phyloP scores from a whole-genome alignment of 805 yeast genomes.

The Wickerhamiella azyma region DNA sequence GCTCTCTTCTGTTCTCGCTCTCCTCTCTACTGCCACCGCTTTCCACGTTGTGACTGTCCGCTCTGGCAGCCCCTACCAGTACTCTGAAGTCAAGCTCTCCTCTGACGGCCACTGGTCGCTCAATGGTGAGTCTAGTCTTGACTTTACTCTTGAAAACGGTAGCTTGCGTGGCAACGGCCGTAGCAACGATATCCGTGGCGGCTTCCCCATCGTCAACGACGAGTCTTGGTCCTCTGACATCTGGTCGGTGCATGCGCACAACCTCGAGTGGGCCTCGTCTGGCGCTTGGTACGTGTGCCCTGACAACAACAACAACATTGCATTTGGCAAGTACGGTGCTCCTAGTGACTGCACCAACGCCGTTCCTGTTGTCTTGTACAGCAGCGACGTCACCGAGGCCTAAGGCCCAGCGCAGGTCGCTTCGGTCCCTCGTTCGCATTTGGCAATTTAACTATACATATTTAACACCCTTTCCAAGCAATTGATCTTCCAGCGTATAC shows the following conservation, averaged over 20 bases:
- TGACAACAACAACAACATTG: slow-evolving; percentile 1
- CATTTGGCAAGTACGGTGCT: neutral
- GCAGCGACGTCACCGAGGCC: too few species aligned
- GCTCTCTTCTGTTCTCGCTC: neutral
- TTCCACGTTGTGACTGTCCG: neutral
- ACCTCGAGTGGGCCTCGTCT: too few species aligned
- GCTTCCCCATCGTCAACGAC: neutral
- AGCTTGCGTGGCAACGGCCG: too few species aligned
- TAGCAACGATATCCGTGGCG: neutral
- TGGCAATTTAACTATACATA: too few species aligned
- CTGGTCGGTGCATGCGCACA: too few species aligned
- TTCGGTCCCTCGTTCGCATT: too few species aligned
- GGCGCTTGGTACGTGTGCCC: slow-evolving; percentile 1
- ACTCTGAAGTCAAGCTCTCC: neutral
- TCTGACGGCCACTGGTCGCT: neutral
- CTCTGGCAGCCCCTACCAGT: neutral
- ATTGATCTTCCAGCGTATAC: too few species aligned
- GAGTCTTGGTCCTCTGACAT: neutral
- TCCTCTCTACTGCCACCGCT: neutral
- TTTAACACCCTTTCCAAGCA: too few species aligned
- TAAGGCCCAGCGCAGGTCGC: too few species aligned
- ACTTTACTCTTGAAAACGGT: too few species aligned
- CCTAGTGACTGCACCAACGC: neutral
- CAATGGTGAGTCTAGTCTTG: neutral
- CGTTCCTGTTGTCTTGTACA: slow-evolving; percentile 2